Evolutionary conservation across 2,329 filamentous ascomycete genomes (phyloP), one percentile per base, ranked within the genome.

Genomic region (Cladorrhinum sp.): DNA sequence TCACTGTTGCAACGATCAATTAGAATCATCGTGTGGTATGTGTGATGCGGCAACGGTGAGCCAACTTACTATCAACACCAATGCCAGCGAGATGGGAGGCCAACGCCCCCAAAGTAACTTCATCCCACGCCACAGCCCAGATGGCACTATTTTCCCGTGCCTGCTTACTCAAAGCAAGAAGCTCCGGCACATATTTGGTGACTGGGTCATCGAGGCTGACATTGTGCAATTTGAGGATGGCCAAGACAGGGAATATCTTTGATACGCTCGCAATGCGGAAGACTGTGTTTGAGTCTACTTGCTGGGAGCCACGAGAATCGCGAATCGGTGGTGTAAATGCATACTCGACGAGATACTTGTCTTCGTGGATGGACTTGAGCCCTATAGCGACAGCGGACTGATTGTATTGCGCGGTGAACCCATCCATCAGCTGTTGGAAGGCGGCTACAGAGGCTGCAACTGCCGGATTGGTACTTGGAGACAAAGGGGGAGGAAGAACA

Each of bases 41-140:
- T 8, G 29, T 32, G 29, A 7, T n/a, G 36, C 16, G 36, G 7
- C 27, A 7, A 13, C 18, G 20, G 54, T 59, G 24, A 57, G 52
- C 41, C 7, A 20, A 59, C 71, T 68, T 67, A 78, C 72, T 67
- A 48, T 76, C 75, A 9, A 69, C 71, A 0, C 68, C 71, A 23
- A 81, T 68, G 0, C 80, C 81, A 16, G 75, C 74, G 10, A 81
- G 70, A 48, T 82, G 80, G 2, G 72, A 75, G 1, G 78, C 77
- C 10, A 83, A 67, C 22, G 77, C 73, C 4, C 73, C 73, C 6
- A 81, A 68, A 0, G 79, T 82, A 29, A 83, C 70, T 10, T 79
- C 75, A 41, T 80, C 74, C 80, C 80, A 83, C 48, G 74, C 68
- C 1, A 78, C 68, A 1, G 71, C 68, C 23, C 70, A 68, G 8